phyloP scores from a whole-genome alignment of 176 grass and related monocot genomes.

The Triticum monococcum region DNA sequence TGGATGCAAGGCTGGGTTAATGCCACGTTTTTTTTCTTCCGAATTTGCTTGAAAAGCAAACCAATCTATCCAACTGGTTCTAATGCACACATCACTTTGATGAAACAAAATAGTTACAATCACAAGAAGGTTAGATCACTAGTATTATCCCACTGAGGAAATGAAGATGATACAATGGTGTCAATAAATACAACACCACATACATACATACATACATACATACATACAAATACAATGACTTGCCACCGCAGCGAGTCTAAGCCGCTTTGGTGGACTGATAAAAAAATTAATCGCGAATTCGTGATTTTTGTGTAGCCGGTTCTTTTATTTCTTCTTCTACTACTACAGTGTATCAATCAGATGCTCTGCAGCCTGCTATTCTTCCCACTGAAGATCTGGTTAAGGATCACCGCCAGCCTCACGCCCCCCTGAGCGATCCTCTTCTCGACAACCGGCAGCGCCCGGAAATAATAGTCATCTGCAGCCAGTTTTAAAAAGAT shows the following conservation, averaged over 20 bases:
- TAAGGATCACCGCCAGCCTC: constrained; percentile 50
- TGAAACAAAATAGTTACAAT: background rate
- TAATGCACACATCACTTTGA: no score
- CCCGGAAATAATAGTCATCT: constrained; percentile 59
- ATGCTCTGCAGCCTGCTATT: constrained; percentile 24
- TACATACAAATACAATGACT: background rate
- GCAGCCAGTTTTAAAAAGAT: constrained; percentile 17
- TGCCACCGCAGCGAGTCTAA: background rate
- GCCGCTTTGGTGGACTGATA: background rate
- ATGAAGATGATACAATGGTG: no score
- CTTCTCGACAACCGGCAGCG: constrained; percentile 48
- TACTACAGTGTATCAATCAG: background rate
- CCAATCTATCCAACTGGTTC: background rate
- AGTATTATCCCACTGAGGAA: no score
- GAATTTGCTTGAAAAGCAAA: background rate
- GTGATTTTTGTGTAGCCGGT: background rate
- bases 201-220: no score
- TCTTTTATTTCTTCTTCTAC: background rate
- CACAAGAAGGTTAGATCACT: background rate
- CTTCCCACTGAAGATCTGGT: constrained; percentile 35
- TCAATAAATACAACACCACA: no score
- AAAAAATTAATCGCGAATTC: background rate
- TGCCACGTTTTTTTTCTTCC: no score
- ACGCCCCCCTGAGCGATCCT: constrained; percentile 59
- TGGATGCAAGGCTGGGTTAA: no score